A percentile compares a stretch with the other conserved stretches of the same genome.
phyloP scores from a whole-genome alignment of 352 stramenopile genomes.

The Globisporangium paddicum region DNA sequence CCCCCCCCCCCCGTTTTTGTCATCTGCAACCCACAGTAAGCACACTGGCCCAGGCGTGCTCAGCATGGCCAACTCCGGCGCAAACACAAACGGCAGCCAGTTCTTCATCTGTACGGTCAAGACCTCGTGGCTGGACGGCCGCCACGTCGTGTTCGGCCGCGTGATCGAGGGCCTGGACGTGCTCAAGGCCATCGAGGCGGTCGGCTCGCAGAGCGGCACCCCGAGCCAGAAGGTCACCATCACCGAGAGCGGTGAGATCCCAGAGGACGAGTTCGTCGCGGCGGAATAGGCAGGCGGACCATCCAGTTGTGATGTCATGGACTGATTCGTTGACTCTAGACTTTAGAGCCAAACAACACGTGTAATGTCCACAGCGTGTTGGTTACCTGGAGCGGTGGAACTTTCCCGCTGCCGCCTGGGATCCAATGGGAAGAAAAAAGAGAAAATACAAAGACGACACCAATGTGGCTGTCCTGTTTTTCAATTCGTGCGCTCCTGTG shows the following conservation, averaged over 20 bases:
- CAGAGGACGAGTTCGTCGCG: constrained; percentile 41
- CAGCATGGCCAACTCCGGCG: constrained; percentile 83
- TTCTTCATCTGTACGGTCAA: constrained; percentile 97
- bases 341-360: no score
- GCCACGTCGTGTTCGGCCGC: constrained; percentile 91
- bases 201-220: constrained; percentile 90
- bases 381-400: no score
- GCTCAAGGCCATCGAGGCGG: constrained; percentile 93
- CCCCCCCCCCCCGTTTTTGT: no score
- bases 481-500: no score
- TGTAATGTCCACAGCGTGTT: no score
- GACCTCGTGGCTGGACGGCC: constrained; percentile 88
- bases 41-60: constrained; percentile 64
- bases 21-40: no score
- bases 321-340: no score
- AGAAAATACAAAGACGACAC: no score
- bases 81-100: constrained; percentile 94
- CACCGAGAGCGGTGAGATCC: constrained; percentile 92
- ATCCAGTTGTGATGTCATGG: not conserved
- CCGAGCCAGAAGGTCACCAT: constrained; percentile 89
- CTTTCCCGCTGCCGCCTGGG: no score
- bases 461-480: no score
- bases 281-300: constrained; percentile 35
- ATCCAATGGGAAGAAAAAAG: no score
- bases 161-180: constrained; percentile 96